Base-by-base conservation (phyloP, 805 yeast species). In the Saturnispora diversa region DNA sequence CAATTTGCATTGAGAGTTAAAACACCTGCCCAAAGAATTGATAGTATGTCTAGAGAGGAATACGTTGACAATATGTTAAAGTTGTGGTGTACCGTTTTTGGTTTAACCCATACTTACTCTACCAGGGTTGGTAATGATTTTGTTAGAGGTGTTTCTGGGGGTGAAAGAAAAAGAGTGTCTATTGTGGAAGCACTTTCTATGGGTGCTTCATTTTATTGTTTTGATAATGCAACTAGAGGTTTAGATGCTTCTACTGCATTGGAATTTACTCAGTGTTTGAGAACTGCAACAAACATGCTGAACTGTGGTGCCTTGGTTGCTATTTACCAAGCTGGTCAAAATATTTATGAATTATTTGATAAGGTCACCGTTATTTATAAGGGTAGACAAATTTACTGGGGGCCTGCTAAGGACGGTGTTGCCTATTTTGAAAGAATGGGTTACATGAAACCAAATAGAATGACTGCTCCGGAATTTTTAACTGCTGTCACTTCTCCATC, bases 151-250 rank as follows among this genome's bases (percentile, higher is more conserved):
- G 59, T 77, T 31, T 75, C 82, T 26, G 84, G 84, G 54, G 84
- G 84, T 63, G 83, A 77, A 62, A 64, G 84, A 54, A 77, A 78
- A 64, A 74, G 84, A 64, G 82, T 77, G 20, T 75, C 82, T 2
- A 70, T 77, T 51, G 83, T 77, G 11, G 84, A 77, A 59, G 82
- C 75, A 4, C 63, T 72, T 40, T 65, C 74, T 27, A 65, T 69
- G 62, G 67, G 72, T 45, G 77, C 74, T 6, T 65, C 74, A 4
- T 63, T 75, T 22, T 75, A 72, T 50, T 75, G 80, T 49, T 77
- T 79, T 71, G 84, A 77, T 63, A 77, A 77, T 50, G 78, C 83
- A 20, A 77, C 84, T 15, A 69, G 83, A 62, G 84, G 84, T 59
- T 65, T 77, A 49, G 84, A 77, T 60, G 74, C 83, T n/a, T 77